phyloP scores from a whole-genome alignment of 208 protist species.

The Zelonia costaricensis region DNA sequence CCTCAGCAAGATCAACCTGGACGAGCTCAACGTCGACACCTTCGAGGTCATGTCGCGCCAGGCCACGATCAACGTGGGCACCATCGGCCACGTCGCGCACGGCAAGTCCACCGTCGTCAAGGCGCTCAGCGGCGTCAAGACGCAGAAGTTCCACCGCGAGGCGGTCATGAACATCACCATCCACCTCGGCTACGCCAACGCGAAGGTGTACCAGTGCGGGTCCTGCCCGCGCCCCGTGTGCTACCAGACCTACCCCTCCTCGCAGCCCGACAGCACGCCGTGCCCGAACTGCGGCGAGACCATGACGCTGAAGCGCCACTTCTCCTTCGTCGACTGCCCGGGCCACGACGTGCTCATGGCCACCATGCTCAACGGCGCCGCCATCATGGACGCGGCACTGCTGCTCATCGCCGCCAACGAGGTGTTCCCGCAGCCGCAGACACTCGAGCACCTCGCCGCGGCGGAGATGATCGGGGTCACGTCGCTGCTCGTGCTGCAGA shows the following conservation, averaged over 20 bases:
- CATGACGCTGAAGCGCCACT: constrained; percentile 91
- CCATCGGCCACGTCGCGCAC: constrained; percentile 99
- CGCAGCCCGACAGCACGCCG: constrained; percentile 87
- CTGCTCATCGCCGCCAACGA: constrained; percentile 99
- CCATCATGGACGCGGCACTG: constrained; percentile 99
- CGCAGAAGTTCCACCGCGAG: constrained; percentile 99
- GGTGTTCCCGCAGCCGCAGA: constrained; percentile 97
- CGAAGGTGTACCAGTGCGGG: constrained; percentile 96
- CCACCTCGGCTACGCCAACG: constrained; percentile 99
- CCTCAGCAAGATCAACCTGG: constrained; percentile 63
- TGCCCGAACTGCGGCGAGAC: constrained; percentile 67
- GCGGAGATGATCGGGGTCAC: constrained; percentile 99
- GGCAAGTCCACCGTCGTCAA: constrained; percentile 99
- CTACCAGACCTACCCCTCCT: constrained; percentile 91
- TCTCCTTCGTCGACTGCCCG: constrained; percentile 99
- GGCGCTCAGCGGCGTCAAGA: constrained; percentile 99
- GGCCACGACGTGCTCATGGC: constrained; percentile 99
- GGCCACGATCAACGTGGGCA: constrained; percentile 99
- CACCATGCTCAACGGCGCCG: constrained; percentile 99
- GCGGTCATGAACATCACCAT: constrained; percentile 99
- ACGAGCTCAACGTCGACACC: constrained; percentile 93
- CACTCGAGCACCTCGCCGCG: constrained; percentile 96
- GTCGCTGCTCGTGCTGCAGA: constrained; percentile 99
- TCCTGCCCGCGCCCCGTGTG: constrained; percentile 92
- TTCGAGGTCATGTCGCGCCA: constrained; percentile 98